Percentiles rank a stretch among this genome's conserved stretches.
These are phyloP conservation scores for Raphanus raphanistrum DNA, from an alignment of 345 rosid genomes.

Conservation along the genomic window DNA sequence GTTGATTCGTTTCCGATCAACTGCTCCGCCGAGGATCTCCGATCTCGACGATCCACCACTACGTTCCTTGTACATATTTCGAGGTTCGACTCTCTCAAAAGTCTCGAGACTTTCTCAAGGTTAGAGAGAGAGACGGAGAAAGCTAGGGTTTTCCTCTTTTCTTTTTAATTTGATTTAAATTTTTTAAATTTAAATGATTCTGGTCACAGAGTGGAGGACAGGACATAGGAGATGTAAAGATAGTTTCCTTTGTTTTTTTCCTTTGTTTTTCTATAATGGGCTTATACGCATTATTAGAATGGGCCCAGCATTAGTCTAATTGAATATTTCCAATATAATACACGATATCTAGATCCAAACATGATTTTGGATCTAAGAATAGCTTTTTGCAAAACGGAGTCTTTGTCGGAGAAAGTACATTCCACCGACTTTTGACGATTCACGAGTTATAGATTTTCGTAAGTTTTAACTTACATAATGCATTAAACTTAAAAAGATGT, in stretches of 20 bases:
- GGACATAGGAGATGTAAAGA: conserved; percentile 30
- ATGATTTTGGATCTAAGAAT: conserved; percentile 24
- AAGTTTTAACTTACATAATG: neutral
- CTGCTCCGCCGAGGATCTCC: conserved; percentile 41
- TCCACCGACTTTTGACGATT: conserved; percentile 24
- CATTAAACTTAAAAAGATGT: conserved; percentile 7
- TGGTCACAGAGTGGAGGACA: conserved; percentile 37
- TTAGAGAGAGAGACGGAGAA: conserved; percentile 41
- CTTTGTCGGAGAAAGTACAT: conserved; percentile 29
- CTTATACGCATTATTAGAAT: neutral
- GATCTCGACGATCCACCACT: conserved; percentile 29
- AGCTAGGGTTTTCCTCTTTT: conserved; percentile 44
- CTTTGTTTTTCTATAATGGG: neutral
- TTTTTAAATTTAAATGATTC: neutral
- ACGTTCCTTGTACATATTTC: conserved; percentile 50
- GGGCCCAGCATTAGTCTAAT: too few species aligned
- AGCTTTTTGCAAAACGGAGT: conserved; percentile 10
- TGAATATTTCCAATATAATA: too few species aligned
- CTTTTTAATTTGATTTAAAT: neutral
- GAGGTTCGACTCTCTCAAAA: conserved; percentile 22
- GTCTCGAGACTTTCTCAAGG: conserved; percentile 22
- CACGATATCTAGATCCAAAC: neutral
- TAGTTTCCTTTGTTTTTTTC: neutral
- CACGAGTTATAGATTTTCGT: neutral
- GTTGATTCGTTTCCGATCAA: conserved; percentile 88